These are phyloP conservation scores for Aeschynomene evenia DNA, from an alignment of 306 rosid species.

Conservation along the genomic window DNA sequence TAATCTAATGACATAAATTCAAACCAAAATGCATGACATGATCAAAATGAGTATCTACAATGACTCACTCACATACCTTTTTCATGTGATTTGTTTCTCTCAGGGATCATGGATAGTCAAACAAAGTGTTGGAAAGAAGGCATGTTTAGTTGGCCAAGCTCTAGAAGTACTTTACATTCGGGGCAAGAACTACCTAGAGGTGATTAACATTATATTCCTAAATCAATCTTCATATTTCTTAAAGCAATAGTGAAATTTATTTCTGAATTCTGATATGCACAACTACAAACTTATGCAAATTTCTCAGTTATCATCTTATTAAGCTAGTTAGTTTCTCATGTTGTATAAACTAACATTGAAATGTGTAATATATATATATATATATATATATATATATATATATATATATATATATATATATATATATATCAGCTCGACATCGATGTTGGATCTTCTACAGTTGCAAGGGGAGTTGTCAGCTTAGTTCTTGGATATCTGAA, in stretches of 20 bases:
- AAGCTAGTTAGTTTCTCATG: neutral
- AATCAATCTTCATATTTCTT: neutral
- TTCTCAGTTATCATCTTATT: neutral
- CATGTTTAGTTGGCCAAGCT: constrained; percentile 81
- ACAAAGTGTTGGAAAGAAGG: constrained; percentile 93
- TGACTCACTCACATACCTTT: constrained; percentile 1
- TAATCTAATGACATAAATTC: neutral
- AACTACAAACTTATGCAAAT: neutral
- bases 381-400: too few species aligned
- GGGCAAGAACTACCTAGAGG: constrained; percentile 89
- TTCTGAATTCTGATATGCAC: neutral
- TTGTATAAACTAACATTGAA: constrained; percentile 21
- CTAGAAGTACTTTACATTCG: constrained; percentile 59
- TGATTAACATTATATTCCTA: constrained; percentile 29
- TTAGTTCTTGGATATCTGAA: constrained; percentile 91
- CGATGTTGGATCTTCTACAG: constrained; percentile 80
- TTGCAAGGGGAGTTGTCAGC: constrained; percentile 80
- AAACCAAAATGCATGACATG: neutral
- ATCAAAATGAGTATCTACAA: constrained; percentile 14
- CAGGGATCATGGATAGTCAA: constrained; percentile 98
- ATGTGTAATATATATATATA: constrained; percentile 14
- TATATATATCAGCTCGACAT: constrained; percentile 58
- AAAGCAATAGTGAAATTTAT: neutral
- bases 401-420: too few species aligned
- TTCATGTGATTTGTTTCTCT: constrained; percentile 13